phyloP scores from a whole-genome alignment of 192 early-diverging fungal species.

The Coemansia umbellata region DNA sequence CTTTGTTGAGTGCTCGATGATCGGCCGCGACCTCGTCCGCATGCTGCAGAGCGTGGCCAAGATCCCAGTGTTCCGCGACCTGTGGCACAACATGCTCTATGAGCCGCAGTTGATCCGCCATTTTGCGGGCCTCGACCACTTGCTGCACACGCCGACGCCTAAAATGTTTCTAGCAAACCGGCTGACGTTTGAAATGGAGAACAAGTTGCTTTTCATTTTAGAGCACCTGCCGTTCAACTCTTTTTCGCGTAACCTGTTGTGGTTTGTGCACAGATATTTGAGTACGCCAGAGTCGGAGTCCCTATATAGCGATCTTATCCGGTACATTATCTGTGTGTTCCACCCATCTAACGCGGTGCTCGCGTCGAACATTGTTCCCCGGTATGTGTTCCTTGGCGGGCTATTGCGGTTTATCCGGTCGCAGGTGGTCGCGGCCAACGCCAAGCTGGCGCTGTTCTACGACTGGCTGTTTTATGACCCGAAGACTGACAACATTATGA shows the following conservation, averaged over 20 bases:
- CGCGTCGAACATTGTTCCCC: constrained; percentile 64
- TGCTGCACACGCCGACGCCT: constrained; percentile 60
- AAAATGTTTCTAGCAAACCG: constrained; percentile 57
- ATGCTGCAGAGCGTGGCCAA: constrained; percentile 59
- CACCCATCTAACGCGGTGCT: constrained; percentile 72
- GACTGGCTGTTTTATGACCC: constrained; percentile 77
- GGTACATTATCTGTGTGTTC: constrained; percentile 67
- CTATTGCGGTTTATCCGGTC: constrained; percentile 58
- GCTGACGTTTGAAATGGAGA: constrained; percentile 68
- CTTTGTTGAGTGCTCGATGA: constrained; percentile 54
- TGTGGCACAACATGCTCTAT: constrained; percentile 59
- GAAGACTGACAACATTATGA: constrained; percentile 68
- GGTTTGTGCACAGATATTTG: constrained; percentile 65
- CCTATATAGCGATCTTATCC: constrained; percentile 64
- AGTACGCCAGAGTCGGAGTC: constrained; percentile 56
- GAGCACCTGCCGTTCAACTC: constrained; percentile 52
- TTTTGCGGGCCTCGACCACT: constrained; percentile 54
- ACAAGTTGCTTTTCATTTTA: constrained; percentile 61
- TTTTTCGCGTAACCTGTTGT: constrained; percentile 58
- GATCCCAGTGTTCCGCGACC: constrained; percentile 51
- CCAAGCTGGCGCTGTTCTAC: constrained; percentile 70
- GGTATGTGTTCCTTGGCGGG: constrained; percentile 64
- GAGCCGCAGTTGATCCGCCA: constrained; percentile 53
- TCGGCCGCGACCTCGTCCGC: constrained; percentile 67
- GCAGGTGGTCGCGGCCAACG: constrained; percentile 58